Percentiles rank a stretch among this genome's conserved stretches.
Conservation (phyloP, 169 alveolate species). For the Plasmodium coatneyi region DNA sequence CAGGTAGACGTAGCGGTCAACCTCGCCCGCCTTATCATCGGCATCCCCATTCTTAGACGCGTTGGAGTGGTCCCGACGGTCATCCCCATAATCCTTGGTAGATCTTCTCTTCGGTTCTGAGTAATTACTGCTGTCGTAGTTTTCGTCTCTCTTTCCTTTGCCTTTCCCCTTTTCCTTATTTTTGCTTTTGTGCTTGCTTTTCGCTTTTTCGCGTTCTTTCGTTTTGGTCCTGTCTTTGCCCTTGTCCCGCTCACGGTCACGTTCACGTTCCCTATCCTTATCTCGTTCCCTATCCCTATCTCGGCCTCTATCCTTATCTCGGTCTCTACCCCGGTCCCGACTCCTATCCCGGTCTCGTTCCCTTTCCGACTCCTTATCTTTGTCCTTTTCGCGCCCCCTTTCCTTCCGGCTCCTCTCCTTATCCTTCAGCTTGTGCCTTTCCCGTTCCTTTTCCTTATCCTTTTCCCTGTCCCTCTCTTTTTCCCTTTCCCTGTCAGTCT, state of each 20-base stretch:
- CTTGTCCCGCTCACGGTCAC: slow-evolving; percentile 1
- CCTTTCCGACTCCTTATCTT: not conserved
- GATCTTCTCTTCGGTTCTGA: slow-evolving; percentile 32
- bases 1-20: slow-evolving; percentile 27
- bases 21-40: slow-evolving; percentile 23
- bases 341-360: not conserved
- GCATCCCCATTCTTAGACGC: slow-evolving; percentile 18
- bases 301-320: not conserved
- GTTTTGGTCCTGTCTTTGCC: not conserved
- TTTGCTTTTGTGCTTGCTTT: slow-evolving; percentile 19
- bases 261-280: not conserved
- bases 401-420: not conserved
- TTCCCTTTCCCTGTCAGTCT: slow-evolving; percentile 22
- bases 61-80: slow-evolving; percentile 13
- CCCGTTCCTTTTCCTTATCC: not conserved
- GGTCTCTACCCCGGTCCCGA: not conserved
- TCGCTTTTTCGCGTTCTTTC: slow-evolving; percentile 8
- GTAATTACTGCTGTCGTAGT: slow-evolving; percentile 40
- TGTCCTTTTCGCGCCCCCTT: not conserved
- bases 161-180: slow-evolving; percentile 3
- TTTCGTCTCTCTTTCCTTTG: slow-evolving; percentile 16
- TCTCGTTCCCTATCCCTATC: not conserved
- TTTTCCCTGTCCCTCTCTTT: slow-evolving; percentile 6
- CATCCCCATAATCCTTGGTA: slow-evolving; percentile 30
- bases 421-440: slow-evolving; percentile 12